Evolutionary conservation across 2,329 filamentous ascomycete genomes (phyloP).

Genomic region (Colletotrichum sp.): DNA sequence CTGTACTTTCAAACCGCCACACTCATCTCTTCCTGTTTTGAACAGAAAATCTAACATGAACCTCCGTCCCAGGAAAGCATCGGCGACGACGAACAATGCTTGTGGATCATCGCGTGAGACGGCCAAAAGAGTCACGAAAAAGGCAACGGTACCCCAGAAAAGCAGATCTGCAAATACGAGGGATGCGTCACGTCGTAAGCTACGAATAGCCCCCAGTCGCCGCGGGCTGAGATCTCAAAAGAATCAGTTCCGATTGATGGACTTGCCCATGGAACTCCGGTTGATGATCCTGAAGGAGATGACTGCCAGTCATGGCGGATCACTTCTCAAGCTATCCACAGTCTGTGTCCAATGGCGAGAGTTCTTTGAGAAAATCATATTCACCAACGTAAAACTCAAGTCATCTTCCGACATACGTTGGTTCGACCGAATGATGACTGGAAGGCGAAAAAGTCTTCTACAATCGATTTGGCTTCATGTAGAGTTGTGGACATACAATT

Average conservation of each 20-base stretch:
- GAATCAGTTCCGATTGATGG: neutral
- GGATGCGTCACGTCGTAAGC: no score
- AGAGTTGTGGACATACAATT: neutral
- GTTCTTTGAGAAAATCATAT: neutral
- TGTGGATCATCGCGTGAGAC: no score
- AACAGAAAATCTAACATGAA: no score
- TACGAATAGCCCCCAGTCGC: no score
- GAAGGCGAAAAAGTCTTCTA: neutral
- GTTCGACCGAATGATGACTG: neutral
- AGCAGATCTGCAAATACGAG: no score
- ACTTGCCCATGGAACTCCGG: no score
- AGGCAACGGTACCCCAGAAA: no score
- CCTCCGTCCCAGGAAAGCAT: no score
- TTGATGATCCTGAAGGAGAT: neutral
- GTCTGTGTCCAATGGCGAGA: neutral
- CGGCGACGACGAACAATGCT: no score
- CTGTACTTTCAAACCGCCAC: no score
- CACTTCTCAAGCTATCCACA: neutral
- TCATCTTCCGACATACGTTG: neutral
- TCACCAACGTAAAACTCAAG: neutral
- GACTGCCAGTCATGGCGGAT: neutral
- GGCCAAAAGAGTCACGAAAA: no score
- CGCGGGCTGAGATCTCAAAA: neutral
- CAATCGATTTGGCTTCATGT: neutral
- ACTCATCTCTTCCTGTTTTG: no score